Percentiles rank a stretch among this genome's conserved stretches.
phyloP scores from a whole-genome alignment of 73 alveolate species.

The Blepharisma japonicum region DNA sequence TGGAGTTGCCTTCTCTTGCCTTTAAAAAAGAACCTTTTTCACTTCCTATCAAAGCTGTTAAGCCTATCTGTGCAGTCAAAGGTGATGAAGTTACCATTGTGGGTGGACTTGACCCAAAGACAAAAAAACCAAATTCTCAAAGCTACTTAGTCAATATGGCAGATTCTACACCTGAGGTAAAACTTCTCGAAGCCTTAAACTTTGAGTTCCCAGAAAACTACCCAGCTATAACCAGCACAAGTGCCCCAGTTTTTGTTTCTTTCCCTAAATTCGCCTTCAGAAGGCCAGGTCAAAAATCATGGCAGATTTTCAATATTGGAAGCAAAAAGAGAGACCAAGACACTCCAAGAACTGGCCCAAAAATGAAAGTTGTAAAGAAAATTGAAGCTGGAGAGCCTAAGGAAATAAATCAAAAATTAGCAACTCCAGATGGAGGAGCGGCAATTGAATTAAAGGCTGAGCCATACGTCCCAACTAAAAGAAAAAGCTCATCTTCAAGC shows the following conservation, averaged over 20 bases:
- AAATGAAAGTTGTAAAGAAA: not conserved
- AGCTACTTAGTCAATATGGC: not conserved
- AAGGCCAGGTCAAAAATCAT: not conserved
- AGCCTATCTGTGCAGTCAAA: no score
- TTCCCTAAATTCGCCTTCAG: not conserved
- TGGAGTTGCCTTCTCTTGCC: no score
- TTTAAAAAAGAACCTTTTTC: no score
- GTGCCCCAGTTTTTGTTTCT: not conserved
- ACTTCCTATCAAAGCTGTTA: no score
- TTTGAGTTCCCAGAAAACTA: slow-evolving; percentile 4
- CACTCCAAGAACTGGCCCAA: not conserved
- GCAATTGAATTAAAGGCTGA: no score
- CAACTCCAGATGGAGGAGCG: no score
- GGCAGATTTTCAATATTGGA: not conserved
- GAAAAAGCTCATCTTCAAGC: no score
- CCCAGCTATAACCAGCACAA: not conserved
- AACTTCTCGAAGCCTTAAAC: not conserved
- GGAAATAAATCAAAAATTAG: no score
- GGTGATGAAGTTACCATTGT: no score
- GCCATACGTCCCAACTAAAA: no score
- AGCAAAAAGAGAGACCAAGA: not conserved
- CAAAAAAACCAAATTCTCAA: no score
- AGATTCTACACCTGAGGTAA: not conserved
- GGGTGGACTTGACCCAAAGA: no score
- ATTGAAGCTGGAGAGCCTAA: not conserved